Base-by-base conservation (phyloP, 805 yeast genomes). In the Cyberlindnera xylosilytica region DNA sequence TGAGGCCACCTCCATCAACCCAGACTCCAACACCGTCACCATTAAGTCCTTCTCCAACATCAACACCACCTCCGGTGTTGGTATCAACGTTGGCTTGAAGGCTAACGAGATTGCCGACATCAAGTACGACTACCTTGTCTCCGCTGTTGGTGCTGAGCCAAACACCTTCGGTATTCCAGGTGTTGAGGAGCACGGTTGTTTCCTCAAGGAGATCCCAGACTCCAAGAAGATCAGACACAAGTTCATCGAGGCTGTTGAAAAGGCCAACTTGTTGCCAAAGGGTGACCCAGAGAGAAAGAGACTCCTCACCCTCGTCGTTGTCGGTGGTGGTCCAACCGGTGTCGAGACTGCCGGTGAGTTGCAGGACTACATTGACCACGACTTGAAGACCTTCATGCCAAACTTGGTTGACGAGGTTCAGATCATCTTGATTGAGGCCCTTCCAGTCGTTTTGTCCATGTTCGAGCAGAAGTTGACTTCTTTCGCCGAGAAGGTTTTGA, bases 291-390 rank as follows among this genome's bases (percentile, higher is more conserved):
- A 86, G 65, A 79, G 97, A 66, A 82, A 82, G 69, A 81, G 96
- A 65, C 74, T 90, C 53, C 73, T 90, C 65, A 84, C 86, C 45
- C 76, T 87, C 48, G 91, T 90, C 41, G 96, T 90, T 46, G 93
- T 91, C 56, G 97, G 97, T 58, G 97, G 97, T 68, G 97, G 97
- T 53, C 97, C 97, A 61, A 89, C 97, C 34, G 97, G 97, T 72
- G 97, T 89, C 45, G 97, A 89, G 70, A 84, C 89, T 53, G 96
- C 97, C 47, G 97, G 96, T 64, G 97, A 90, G 67, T 70, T 90
- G 58, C 96, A 88, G 69, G 97, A 90, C 68, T 90, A 87, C 69
- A 87, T 89, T 49, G 88, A 84, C 63, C 95, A 89, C 67, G 97
- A 90, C 66, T 73, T 90, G 65, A 74, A 74, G 62, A 85, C 83